phyloP scores from a whole-genome alignment of 805 yeast species.

The Hanseniaspora guilliermondii region DNA sequence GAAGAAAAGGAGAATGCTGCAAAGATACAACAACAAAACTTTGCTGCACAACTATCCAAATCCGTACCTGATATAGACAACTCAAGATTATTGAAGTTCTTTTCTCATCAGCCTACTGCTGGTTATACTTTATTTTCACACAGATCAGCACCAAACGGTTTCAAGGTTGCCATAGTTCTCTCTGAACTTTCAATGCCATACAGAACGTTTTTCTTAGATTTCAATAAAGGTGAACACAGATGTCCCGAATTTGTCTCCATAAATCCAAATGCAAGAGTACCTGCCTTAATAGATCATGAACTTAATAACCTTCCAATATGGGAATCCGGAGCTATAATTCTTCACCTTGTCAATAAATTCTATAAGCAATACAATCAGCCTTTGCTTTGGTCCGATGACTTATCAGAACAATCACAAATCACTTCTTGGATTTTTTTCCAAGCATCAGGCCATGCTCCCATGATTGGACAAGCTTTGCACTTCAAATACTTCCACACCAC shows the following conservation, averaged over 20 bases:
- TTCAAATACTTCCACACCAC: slow-evolving; percentile 82
- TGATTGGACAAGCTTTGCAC: slow-evolving; percentile 94
- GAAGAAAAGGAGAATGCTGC: slow-evolving; percentile 6
- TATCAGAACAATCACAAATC: slow-evolving; percentile 72
- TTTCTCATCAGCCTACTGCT: slow-evolving; percentile 61
- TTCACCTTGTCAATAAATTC: slow-evolving; percentile 64
- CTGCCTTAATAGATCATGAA: slow-evolving; percentile 82
- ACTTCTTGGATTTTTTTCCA: slow-evolving; percentile 87
- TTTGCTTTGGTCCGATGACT: slow-evolving; percentile 61
- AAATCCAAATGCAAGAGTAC: slow-evolving; percentile 92
- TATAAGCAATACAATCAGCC: slow-evolving; percentile 56
- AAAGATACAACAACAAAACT: slow-evolving; percentile 13
- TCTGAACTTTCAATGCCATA: slow-evolving; percentile 71
- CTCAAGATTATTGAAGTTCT: slow-evolving; percentile 56
- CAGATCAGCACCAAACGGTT: slow-evolving; percentile 92
- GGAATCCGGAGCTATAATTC: slow-evolving; percentile 89
- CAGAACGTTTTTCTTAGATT: slow-evolving; percentile 73
- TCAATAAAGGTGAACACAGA: slow-evolving; percentile 78
- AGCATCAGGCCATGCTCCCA: slow-evolving; percentile 96
- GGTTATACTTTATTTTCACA: slow-evolving; percentile 75
- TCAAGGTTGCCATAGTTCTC: slow-evolving; percentile 83
- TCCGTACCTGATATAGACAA: slow-evolving; percentile 28
- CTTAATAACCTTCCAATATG: slow-evolving; percentile 71
- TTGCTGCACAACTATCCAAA: slow-evolving; percentile 12
- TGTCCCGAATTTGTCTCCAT: slow-evolving; percentile 89